These are phyloP conservation scores for Gilbertella persicaria DNA, from an alignment of 371 early-diverging fungal genomes.

Conservation along the genomic window DNA sequence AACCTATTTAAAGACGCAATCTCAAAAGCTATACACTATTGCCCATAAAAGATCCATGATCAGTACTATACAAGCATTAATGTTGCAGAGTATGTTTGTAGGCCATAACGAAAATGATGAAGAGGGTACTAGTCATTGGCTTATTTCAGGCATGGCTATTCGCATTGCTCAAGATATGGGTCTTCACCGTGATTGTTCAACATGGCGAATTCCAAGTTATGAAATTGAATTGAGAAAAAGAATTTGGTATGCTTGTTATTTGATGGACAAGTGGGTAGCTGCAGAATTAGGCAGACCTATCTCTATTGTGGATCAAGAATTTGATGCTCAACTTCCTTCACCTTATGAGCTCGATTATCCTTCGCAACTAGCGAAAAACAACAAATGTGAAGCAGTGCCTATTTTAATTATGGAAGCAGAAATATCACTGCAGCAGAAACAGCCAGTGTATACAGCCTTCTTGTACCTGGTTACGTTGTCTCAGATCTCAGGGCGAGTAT, in stretches of 20 bases:
- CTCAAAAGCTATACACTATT: constrained; percentile 22
- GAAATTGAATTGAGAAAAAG: constrained; percentile 48
- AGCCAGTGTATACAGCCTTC: constrained; percentile 28
- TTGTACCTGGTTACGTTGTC: constrained; percentile 29
- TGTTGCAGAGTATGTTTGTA: constrained; percentile 35
- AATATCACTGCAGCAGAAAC: constrained; percentile 8
- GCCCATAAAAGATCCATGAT: constrained; percentile 37
- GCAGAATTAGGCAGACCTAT: constrained; percentile 38
- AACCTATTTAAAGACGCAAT: constrained; percentile 17
- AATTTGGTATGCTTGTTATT: constrained; percentile 40
- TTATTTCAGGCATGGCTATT: constrained; percentile 53
- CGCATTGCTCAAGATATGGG: constrained; percentile 66
- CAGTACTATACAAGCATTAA: constrained; percentile 40
- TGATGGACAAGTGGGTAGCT: constrained; percentile 42
- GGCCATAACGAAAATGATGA: constrained; percentile 21
- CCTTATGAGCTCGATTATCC: constrained; percentile 29
- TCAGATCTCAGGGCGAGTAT: constrained; percentile 33
- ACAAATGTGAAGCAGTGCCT: constrained; percentile 13
- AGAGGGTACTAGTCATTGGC: constrained; percentile 41
- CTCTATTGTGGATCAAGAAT: constrained; percentile 39
- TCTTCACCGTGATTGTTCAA: constrained; percentile 42
- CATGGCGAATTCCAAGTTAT: constrained; percentile 41
- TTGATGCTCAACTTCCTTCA: constrained; percentile 44
- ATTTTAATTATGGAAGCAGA: constrained; percentile 27
- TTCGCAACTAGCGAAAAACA: not conserved